Conservation (phyloP, 768 basidiomycete species). For the Cystobasidium tubakii region DNA sequence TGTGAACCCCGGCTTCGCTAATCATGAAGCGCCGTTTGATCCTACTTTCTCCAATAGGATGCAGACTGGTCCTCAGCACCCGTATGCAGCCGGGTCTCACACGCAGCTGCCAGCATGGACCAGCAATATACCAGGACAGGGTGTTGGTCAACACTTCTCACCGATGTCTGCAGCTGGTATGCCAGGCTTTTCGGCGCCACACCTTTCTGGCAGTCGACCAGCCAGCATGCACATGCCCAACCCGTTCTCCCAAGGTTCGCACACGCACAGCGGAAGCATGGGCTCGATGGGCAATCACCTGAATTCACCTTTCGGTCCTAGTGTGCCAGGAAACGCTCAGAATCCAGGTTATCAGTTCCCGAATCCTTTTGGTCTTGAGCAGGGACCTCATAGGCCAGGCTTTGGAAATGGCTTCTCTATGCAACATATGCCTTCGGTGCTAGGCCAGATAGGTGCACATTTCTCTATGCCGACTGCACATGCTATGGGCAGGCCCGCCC, state of each 20-base stretch:
- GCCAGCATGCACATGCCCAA: background rate
- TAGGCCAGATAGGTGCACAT: background rate
- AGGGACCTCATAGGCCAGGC: background rate
- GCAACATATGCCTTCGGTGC: slow-evolving; percentile 2
- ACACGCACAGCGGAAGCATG: too few species aligned
- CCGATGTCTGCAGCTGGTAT: background rate
- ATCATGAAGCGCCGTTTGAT: background rate
- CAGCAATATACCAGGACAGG: background rate
- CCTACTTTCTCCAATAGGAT: too few species aligned
- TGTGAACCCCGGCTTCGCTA: background rate
- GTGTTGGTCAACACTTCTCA: background rate
- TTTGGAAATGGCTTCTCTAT: slow-evolving; percentile 10
- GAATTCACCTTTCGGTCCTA: background rate
- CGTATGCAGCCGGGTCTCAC: background rate
- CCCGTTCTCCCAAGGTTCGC: too few species aligned
- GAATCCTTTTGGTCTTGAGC: background rate
- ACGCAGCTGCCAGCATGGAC: background rate
- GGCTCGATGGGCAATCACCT: background rate
- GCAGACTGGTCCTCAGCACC: background rate
- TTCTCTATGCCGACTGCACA: background rate
- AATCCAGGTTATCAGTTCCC: background rate
- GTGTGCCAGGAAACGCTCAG: background rate
- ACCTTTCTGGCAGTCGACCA: background rate
- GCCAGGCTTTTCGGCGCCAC: background rate
- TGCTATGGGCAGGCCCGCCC: background rate